phyloP scores from a whole-genome alignment of 2,329 filamentous ascomycete species.

The Fusarium sambucinum region DNA sequence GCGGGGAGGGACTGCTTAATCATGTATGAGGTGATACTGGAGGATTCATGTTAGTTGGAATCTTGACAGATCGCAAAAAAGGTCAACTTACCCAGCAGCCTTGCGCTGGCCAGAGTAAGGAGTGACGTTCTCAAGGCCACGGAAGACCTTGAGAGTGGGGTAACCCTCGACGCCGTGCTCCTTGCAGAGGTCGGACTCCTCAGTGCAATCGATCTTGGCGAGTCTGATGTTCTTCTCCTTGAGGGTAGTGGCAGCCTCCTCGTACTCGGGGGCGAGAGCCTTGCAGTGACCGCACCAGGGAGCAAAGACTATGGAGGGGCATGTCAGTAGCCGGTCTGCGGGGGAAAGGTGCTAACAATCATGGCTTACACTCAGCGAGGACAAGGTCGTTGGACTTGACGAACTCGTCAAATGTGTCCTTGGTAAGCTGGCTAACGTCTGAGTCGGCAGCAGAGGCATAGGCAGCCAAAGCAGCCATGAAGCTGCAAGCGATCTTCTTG shows the following conservation, averaged over 20 bases:
- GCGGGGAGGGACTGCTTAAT: conserved; percentile 96
- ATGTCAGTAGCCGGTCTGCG: conserved; percentile 53
- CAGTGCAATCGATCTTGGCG: conserved; percentile 94
- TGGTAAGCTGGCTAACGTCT: conserved; percentile 86
- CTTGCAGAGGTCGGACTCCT: conserved; percentile 91
- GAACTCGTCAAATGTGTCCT: conserved; percentile 88
- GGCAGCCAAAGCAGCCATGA: conserved; percentile 67
- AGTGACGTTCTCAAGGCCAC: conserved; percentile 81
- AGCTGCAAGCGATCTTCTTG: conserved; percentile 65
- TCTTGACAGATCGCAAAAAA: background rate
- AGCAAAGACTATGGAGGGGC: conserved; percentile 77
- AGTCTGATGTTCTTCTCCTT: conserved; percentile 91
- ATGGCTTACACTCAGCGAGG: conserved; percentile 90
- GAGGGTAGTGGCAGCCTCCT: conserved; percentile 83
- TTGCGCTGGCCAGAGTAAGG: conserved; percentile 93
- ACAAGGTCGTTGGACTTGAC: conserved; percentile 88
- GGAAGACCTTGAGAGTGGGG: conserved; percentile 99
- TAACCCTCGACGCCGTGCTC: conserved; percentile 94
- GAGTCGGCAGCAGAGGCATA: conserved; percentile 74
- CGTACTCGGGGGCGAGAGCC: conserved; percentile 92
- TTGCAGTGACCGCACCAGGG: conserved; percentile 99
- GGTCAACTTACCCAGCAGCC: conserved; percentile 73
- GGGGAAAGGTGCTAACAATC: background rate
- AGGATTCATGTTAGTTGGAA: conserved; percentile 37
- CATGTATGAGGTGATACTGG: conserved; percentile 85